A percentile compares a stretch with the other conserved stretches of the same genome.
phyloP scores from a whole-genome alignment of 2,329 filamentous ascomycete species.

The Botryosphaeria dothidea region DNA sequence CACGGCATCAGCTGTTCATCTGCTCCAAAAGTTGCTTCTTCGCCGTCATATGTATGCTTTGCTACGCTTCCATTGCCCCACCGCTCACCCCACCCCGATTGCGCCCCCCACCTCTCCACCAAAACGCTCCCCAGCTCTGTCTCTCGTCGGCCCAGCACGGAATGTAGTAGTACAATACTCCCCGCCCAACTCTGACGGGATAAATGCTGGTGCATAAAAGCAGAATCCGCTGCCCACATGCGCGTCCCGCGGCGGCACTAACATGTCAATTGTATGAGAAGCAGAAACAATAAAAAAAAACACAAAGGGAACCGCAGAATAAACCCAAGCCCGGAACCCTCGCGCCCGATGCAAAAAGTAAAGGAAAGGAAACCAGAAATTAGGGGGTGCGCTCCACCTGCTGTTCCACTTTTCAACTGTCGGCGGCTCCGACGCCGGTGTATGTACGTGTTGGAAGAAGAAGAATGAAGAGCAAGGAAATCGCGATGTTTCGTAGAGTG shows the following conservation, averaged over 20 bases:
- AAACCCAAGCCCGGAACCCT: conserved; percentile 8
- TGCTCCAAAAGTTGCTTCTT: neutral
- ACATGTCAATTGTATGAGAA: conserved; percentile 41
- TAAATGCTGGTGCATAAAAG: conserved; percentile 30
- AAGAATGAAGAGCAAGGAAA: conserved; percentile 9
- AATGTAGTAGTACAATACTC: conserved; percentile 23
- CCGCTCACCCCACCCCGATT: conserved; percentile 19
- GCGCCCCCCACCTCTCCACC: conserved; percentile 4
- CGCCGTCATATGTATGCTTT: conserved; percentile 27
- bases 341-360: conserved; percentile 10
- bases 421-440: conserved; percentile 12
- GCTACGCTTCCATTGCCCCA: conserved; percentile 23
- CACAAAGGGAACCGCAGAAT: conserved; percentile 30
- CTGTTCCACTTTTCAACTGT: conserved; percentile 7
- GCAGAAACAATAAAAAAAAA: conserved; percentile 25
- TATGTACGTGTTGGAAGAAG: conserved; percentile 13
- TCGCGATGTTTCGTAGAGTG: conserved; percentile 15
- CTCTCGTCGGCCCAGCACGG: conserved; percentile 19
- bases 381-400: neutral
- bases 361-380: conserved; percentile 4
- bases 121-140: conserved; percentile 19
- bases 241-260: conserved; percentile 19
- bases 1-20: conserved; percentile 9
- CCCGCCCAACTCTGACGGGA: conserved; percentile 23
- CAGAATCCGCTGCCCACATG: conserved; percentile 29